Evolutionary conservation across 345 rosid genomes (phyloP).

Genomic region (Populus tremula): DNA sequence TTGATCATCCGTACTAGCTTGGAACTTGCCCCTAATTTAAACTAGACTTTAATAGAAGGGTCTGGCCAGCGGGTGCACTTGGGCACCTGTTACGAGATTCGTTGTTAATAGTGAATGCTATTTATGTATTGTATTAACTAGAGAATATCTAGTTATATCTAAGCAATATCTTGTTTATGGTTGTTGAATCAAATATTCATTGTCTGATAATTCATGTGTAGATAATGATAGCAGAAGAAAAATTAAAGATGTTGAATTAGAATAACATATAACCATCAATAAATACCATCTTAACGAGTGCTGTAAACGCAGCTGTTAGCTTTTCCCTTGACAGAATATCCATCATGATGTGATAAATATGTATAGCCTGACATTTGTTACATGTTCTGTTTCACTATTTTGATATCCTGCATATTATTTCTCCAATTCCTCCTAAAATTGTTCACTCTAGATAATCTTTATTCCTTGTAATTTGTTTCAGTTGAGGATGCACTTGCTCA

Average conservation of each 20-base stretch:
- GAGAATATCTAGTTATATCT: too few relatives aligned
- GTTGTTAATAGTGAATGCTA: too few relatives aligned
- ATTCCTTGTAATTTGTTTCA: conserved; percentile 15
- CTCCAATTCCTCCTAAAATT: not conserved
- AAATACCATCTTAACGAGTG: too few relatives aligned
- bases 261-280: not conserved
- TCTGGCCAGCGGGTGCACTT: too few relatives aligned
- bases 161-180: too few relatives aligned
- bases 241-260: not conserved
- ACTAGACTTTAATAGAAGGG: not conserved
- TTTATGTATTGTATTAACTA: too few relatives aligned
- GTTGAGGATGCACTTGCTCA: conserved; percentile 86
- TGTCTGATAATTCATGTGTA: not conserved
- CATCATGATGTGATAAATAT: too few relatives aligned
- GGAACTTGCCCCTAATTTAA: not conserved
- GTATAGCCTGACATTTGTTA: not conserved
- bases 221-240: not conserved
- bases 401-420: not conserved
- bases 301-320: not conserved
- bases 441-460: not conserved
- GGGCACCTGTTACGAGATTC: too few relatives aligned
- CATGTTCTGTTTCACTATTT: not conserved
- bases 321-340: not conserved
- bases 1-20: not conserved
- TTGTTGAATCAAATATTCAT: not conserved